Evolutionary conservation across 495 filamentous ascomycete genomes (phyloP).

Genomic region (Jackrogersella multiformis): DNA sequence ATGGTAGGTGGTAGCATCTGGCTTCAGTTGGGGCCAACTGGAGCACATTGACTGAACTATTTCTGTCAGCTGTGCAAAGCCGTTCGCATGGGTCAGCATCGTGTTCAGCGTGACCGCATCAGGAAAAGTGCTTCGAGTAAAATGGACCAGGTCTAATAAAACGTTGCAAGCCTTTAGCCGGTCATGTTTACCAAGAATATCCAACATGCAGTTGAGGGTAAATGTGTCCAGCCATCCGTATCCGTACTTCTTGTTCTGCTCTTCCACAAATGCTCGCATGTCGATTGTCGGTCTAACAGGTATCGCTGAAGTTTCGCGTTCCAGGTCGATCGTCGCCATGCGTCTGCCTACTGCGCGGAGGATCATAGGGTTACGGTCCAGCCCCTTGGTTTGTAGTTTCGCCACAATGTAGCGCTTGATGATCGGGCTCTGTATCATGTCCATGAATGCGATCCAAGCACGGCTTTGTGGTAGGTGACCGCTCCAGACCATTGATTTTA

Average conservation of each 20-base stretch:
- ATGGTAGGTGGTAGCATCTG: slow-evolving; percentile 44
- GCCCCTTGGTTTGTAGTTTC: slow-evolving; percentile 44
- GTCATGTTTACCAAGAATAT: slow-evolving; percentile 42
- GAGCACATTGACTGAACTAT: slow-evolving; percentile 21
- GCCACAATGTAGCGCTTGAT: slow-evolving; percentile 48
- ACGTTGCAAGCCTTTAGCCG: slow-evolving; percentile 35
- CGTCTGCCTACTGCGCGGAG: slow-evolving; percentile 41
- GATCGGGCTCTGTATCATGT: slow-evolving; percentile 50
- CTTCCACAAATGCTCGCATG: slow-evolving; percentile 39
- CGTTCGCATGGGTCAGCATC: slow-evolving; percentile 47
- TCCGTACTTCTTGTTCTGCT: slow-evolving; percentile 50
- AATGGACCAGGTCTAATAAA: slow-evolving; percentile 43
- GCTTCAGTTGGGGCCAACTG: slow-evolving; percentile 20
- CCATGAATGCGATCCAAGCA: slow-evolving; percentile 54
- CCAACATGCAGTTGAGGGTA: slow-evolving; percentile 47
- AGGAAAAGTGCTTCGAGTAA: slow-evolving; percentile 11
- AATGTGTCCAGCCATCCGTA: slow-evolving; percentile 47
- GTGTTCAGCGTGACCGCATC: slow-evolving; percentile 47
- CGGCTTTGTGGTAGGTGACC: slow-evolving; percentile 43
- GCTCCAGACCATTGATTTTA: slow-evolving; percentile 47
- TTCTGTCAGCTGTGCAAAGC: slow-evolving; percentile 38
- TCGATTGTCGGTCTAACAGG: slow-evolving; percentile 30
- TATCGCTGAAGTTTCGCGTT: slow-evolving; percentile 36
- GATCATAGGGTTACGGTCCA: slow-evolving; percentile 36
- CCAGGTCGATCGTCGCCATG: slow-evolving; percentile 48